phyloP scores from a whole-genome alignment of 1,284 basidiomycete genomes.

The Sporisorium exsertum region DNA sequence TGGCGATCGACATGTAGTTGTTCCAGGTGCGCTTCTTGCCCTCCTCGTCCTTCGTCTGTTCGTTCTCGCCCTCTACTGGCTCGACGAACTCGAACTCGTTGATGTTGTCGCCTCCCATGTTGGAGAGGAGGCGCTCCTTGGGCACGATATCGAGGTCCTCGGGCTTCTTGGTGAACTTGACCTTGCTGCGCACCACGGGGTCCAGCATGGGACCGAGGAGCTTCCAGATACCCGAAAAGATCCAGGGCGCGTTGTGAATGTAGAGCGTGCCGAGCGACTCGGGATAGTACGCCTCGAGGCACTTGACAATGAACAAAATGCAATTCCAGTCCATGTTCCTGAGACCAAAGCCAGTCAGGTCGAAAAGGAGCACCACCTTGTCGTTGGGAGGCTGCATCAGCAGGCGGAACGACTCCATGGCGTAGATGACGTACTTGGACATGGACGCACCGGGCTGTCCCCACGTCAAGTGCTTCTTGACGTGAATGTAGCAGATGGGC shows the following conservation, averaged over 20 bases:
- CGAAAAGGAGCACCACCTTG: slow-evolving; percentile 69
- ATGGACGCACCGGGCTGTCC: slow-evolving; percentile 68
- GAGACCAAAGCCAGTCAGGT: slow-evolving; percentile 67
- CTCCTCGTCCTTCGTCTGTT: slow-evolving; percentile 57
- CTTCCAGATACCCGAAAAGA: slow-evolving; percentile 70
- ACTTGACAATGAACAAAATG: slow-evolving; percentile 62
- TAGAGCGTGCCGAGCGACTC: slow-evolving; percentile 69
- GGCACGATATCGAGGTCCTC: slow-evolving; percentile 63
- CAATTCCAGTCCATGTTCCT: slow-evolving; percentile 67
- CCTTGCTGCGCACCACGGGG: slow-evolving; percentile 65
- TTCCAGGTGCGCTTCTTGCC: slow-evolving; percentile 59
- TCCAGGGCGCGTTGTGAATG: slow-evolving; percentile 70
- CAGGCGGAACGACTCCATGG: slow-evolving; percentile 69
- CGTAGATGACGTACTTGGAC: slow-evolving; percentile 67
- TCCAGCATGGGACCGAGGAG: slow-evolving; percentile 67
- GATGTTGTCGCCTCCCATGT: slow-evolving; percentile 53
- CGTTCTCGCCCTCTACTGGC: slow-evolving; percentile 66
- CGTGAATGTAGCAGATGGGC: slow-evolving; percentile 68
- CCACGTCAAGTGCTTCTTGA: slow-evolving; percentile 61
- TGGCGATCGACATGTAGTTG: slow-evolving; percentile 62
- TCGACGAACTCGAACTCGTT: slow-evolving; percentile 54
- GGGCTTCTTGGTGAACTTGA: slow-evolving; percentile 65
- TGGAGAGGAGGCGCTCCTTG: slow-evolving; percentile 49
- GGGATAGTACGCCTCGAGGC: slow-evolving; percentile 70
- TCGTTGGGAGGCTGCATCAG: slow-evolving; percentile 68